Evolutionary conservation across 73 alveolate genomes (phyloP), one percentile per base, ranked within the genome.

Genomic region (Paramecium primaurelia): DNA sequence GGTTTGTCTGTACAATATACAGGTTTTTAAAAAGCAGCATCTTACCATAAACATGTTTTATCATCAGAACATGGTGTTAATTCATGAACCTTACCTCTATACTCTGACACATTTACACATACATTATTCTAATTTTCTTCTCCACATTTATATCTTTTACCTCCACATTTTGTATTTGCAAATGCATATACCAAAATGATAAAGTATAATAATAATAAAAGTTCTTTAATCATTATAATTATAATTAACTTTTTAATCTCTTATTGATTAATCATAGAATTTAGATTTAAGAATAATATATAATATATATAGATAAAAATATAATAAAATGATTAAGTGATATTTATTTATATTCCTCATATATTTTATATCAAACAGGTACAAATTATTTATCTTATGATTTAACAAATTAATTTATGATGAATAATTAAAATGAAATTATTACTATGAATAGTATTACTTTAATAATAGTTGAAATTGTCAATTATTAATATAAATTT

Each of bases 1-100:
- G 89, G 60, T 25, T 42, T 59, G 42, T 68, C 83, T 26, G 51
- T 32, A 69, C 94, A 88, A 36, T 45, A 69, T 4, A 83, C 91
- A 42, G 87, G 87, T 28, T 88, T 88, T 42, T 44, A 18, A 47
- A 71, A 71, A 8, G 22, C 36, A 71, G 88, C 86, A 11, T 44
- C 49, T 38, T 77, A 26, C 90, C 86, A 71, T 12, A 51, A 37
- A 47, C 94, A 89, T 12, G 59, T 32, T 12, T 71, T 42, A 42
- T 73, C 94, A 25, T 26, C 42, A 18, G 90, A 36, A 58, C 94
- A 89, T 30, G 51, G 18, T 59, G 40, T 45, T 26, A 88, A 71
- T 89, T 89, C 92, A 42, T 89, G 77, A 36, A 38, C 75, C 75
- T 89, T 47, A 36, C 94, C 86, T 89, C 91, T 73, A 89, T 89